Conservation (phyloP, 768 basidiomycete genomes). For the Saitozyma sp. region DNA sequence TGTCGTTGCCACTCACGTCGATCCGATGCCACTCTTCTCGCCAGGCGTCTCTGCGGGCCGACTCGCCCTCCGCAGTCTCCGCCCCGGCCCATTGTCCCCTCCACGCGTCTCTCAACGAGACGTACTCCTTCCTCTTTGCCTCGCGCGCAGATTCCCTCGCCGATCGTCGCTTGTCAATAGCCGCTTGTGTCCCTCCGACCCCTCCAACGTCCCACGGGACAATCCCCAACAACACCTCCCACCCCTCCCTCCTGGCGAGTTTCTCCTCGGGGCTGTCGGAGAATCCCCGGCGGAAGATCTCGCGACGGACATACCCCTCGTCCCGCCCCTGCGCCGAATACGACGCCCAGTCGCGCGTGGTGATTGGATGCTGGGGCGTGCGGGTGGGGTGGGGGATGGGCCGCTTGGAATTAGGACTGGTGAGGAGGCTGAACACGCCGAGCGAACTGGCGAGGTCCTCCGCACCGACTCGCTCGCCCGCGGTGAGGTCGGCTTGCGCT, state of each 20-base stretch:
- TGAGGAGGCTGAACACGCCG: conserved; percentile 42
- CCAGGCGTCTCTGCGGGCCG: conserved; percentile 60
- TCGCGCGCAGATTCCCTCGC: conserved; percentile 42
- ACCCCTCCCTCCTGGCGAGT: conserved; percentile 65
- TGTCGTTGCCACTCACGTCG: conserved; percentile 37
- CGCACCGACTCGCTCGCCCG: conserved; percentile 3
- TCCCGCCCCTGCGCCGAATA: conserved; percentile 53
- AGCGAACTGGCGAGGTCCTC: conserved; percentile 48
- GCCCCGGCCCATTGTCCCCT: conserved; percentile 75
- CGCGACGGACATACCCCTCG: conserved; percentile 48
- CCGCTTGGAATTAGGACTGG: conserved; percentile 39
- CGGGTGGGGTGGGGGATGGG: conserved; percentile 61
- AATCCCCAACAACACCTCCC: conserved; percentile 88
- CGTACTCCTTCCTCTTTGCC: conserved; percentile 60
- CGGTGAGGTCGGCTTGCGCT: conserved; percentile 25
- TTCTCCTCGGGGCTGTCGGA: conserved; percentile 31
- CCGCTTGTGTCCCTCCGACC: conserved; percentile 61
- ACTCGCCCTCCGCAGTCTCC: conserved; percentile 69
- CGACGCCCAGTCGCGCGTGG: conserved; percentile 67
- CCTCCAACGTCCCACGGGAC: conserved; percentile 72
- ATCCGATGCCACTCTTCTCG: conserved; percentile 66
- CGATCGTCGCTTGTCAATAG: conserved; percentile 69
- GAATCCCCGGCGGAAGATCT: conserved; percentile 50
- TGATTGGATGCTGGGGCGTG: conserved; percentile 74
- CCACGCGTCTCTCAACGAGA: conserved; percentile 75